Evolutionary conservation across 2,329 filamentous ascomycete species (phyloP), one percentile per base, ranked within the genome.

Genomic region (Fonsecaea nubica): DNA sequence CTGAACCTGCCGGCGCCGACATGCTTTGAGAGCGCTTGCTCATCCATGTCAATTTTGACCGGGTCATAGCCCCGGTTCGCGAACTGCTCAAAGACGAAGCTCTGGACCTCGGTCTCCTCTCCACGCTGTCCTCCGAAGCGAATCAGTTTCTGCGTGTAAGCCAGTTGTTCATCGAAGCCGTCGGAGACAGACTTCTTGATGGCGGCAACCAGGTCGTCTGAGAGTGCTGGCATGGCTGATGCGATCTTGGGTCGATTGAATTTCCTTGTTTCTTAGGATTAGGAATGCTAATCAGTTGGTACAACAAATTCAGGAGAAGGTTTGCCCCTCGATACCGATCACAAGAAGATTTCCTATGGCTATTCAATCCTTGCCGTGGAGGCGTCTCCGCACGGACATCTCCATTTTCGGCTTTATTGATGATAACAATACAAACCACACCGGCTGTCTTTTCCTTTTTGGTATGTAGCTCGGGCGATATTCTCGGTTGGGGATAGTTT

Each of bases 41-140:
- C 65, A 40, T 68, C 68, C 63, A 70, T 70, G 21, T 64, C 65
- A 58, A 70, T 66, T 53, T 66, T 68, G 12, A 70, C 62, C 15
- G 69, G 66, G 3, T 21, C 32, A 50, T 66, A 70, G 10, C 69
- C 69, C 3, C 64, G 61, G 25, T 60, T 48, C 18, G 66, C 66
- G 33, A 64, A 68, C 30, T 68, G 61, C 45, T 65, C 15, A 45
- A 69, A 68, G 18, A 70, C 56, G 36, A 68, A 70, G 25, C 63
- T 64, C 53, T 70, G 69, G 18, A 70, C 62, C 13, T 52, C 61
- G 21, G 42, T 35, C 45, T 70, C 69, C 32, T 70, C 57, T 18
- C 69, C 69, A 13, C 69, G 66, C 57, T 69, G 69, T 13, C 69
- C 69, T 15, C 69, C 69, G 42, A 67, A 68, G 42, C 45, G 52